Base-by-base conservation (phyloP, 2,329 filamentous ascomycete genomes). In the Fusarium albidum region DNA sequence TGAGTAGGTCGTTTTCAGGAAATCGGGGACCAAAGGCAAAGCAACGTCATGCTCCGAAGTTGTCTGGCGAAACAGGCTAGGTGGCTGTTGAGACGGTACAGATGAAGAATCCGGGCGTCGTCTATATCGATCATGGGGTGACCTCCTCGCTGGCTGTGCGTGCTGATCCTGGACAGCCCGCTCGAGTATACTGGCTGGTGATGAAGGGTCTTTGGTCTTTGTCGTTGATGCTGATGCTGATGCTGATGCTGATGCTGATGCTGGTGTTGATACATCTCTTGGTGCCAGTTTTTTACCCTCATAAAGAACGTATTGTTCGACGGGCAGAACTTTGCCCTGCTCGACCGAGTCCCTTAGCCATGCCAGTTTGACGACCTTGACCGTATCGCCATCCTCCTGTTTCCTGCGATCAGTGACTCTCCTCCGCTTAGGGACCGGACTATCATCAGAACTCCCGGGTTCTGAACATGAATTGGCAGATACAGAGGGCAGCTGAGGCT, bases 31-130 rank as follows among this genome's bases (percentile, higher is more conserved):
- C 0, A 82, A 78, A 0, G 90, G 91, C 1, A 91, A 69, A 54
- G 72, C 52, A 14, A 82, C 78, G 21, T 96, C 90, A 51, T 93
- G 82, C 52, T 96, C 92, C 3, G 88, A 90, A 0, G 92, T 96
- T 1, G 89, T 90, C 67, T 90, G 80, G 31, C 86, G 85, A 9
- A 86, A 68, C 6, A 96, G 73, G 9, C 66, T 37, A 6, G 68
- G 69, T 3, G 73, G 72, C n/a, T 51, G 55, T 18, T 60, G 52
- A 13, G 52, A 41, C 14, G 34, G 33, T 9, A 48, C 15, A 12
- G 40, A 14, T 8, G 56, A 55, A 21, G 32, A 12, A 40, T 49
- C 47, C n/a, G 42, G 28, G 6, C 40, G 54, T n/a, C 46, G 49
- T 37, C 48, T 57, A 21, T 51, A 32, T 12, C 46, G 55, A 21